These are phyloP conservation scores for Salix arbutifolia DNA, from an alignment of 345 rosid species.

Conservation along the genomic window DNA sequence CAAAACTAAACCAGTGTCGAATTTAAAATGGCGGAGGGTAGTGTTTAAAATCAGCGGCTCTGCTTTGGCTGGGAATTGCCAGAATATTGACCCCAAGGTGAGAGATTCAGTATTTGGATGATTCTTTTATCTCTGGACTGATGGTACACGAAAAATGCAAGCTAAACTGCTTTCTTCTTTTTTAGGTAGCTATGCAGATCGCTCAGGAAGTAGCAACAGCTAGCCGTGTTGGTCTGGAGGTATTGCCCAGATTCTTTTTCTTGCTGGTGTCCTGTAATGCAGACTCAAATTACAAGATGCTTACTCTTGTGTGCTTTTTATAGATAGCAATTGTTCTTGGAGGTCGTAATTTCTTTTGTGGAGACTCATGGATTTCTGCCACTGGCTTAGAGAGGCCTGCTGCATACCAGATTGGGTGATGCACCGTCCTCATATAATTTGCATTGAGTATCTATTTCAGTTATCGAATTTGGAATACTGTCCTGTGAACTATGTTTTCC, in stretches of 20 bases:
- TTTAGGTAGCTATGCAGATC: slow-evolving; percentile 66
- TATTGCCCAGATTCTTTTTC: slow-evolving; percentile 12
- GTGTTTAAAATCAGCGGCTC: slow-evolving; percentile 84
- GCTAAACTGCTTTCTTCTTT: neutral
- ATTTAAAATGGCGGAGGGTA: slow-evolving; percentile 83
- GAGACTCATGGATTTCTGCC: slow-evolving; percentile 73
- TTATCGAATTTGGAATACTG: neutral
- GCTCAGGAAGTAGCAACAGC: slow-evolving; percentile 77
- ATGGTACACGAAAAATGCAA: neutral
- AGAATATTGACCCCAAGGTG: slow-evolving; percentile 84
- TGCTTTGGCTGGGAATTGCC: slow-evolving; percentile 70
- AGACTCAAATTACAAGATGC: neutral
- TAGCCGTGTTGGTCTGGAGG: slow-evolving; percentile 80
- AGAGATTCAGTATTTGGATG: neutral
- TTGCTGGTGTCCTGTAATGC: neutral
- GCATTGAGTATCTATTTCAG: neutral
- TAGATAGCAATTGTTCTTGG: slow-evolving; percentile 93
- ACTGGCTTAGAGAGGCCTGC: slow-evolving; percentile 77
- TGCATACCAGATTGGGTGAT: slow-evolving; percentile 81
- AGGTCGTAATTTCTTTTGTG: slow-evolving; percentile 77
- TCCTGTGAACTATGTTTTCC: no score
- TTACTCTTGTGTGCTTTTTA: neutral
- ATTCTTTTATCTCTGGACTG: neutral
- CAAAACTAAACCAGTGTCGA: slow-evolving; percentile 48
- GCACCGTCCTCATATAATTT: neutral